Conservation (phyloP, 2,329 filamentous ascomycete species). For the Fusarium virguliforme region DNA sequence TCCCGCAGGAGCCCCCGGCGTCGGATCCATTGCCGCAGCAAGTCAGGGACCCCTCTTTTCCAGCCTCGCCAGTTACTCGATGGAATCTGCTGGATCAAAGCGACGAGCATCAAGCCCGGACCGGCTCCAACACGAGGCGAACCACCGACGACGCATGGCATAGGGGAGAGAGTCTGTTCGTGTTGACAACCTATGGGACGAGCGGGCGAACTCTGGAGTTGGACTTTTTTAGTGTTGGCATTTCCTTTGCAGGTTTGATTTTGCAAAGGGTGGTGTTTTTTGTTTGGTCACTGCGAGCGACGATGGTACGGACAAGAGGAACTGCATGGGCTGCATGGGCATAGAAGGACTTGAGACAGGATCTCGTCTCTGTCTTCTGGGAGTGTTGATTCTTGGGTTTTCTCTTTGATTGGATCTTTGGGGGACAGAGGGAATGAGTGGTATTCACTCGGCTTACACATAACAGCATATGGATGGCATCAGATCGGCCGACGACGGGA, state of each 20-base stretch:
- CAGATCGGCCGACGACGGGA: slow-evolving; percentile 33
- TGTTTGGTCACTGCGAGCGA: slow-evolving; percentile 21
- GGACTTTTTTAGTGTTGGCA: slow-evolving; percentile 29
- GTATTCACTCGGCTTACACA: slow-evolving; percentile 31
- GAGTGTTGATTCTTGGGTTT: slow-evolving; percentile 17
- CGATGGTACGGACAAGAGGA: slow-evolving; percentile 17
- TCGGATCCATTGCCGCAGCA: slow-evolving; percentile 52
- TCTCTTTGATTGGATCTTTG: slow-evolving; percentile 18
- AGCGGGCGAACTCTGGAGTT: slow-evolving; percentile 36
- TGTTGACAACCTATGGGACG: slow-evolving; percentile 15
- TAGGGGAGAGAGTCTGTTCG: slow-evolving; percentile 32
- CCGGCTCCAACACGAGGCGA: slow-evolving; percentile 62
- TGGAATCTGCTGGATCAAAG: slow-evolving; percentile 65
- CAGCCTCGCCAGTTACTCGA: slow-evolving; percentile 56
- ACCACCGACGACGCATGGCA: slow-evolving; percentile 59
- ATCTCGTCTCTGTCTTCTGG: not conserved
- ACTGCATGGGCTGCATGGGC: slow-evolving; percentile 26
- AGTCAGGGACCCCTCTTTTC: slow-evolving; percentile 57
- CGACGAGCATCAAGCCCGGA: slow-evolving; percentile 67
- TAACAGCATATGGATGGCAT: slow-evolving; percentile 36
- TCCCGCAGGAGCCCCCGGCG: slow-evolving; percentile 59
- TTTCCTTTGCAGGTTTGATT: slow-evolving; percentile 20
- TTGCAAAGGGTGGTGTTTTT: slow-evolving; percentile 29
- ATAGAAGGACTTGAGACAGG: slow-evolving; percentile 24
- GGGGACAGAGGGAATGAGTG: slow-evolving; percentile 17